Conservation (phyloP, 176 grass and related monocot genomes). For the Oryza glumipatula region DNA sequence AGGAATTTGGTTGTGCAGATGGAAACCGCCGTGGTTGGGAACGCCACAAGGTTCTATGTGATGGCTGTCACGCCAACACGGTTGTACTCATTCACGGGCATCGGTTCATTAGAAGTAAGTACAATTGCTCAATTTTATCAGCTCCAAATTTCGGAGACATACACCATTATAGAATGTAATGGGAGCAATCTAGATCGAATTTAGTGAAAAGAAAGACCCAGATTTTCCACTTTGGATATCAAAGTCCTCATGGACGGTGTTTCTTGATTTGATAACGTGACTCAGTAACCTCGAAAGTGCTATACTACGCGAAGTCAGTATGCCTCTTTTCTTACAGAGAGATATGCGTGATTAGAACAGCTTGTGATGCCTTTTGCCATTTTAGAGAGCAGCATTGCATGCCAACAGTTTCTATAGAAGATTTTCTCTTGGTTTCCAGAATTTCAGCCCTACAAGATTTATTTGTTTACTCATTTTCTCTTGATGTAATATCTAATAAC, state of each 20-base stretch:
- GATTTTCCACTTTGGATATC: background rate
- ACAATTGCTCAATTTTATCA: conserved; percentile 8
- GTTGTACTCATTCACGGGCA: conserved; percentile 94
- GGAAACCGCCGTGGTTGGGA: conserved; percentile 68
- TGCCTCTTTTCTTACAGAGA: background rate
- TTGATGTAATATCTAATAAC: conserved; percentile 19
- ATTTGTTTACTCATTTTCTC: conserved; percentile 26
- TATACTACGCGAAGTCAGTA: background rate
- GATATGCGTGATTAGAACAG: background rate
- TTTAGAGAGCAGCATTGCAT: background rate
- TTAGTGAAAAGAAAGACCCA: conserved; percentile 4
- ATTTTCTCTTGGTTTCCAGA: conserved; percentile 19
- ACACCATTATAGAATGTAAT: background rate
- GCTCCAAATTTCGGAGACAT: background rate
- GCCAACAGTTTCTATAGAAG: background rate
- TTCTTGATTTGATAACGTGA: conserved; percentile 14
- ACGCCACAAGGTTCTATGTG: conserved; percentile 74
- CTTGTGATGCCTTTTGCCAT: background rate
- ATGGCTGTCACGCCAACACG: conserved; percentile 91
- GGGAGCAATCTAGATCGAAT: background rate
- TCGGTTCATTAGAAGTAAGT: conserved; percentile 91
- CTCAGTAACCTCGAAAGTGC: background rate
- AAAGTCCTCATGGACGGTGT: background rate
- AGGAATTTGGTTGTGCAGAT: conserved; percentile 50
- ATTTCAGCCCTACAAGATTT: background rate